A percentile compares a stretch with the other conserved stretches of the same genome.
Conservation (phyloP, 805 yeast species). For the Wickerhamomyces ciferrii region DNA sequence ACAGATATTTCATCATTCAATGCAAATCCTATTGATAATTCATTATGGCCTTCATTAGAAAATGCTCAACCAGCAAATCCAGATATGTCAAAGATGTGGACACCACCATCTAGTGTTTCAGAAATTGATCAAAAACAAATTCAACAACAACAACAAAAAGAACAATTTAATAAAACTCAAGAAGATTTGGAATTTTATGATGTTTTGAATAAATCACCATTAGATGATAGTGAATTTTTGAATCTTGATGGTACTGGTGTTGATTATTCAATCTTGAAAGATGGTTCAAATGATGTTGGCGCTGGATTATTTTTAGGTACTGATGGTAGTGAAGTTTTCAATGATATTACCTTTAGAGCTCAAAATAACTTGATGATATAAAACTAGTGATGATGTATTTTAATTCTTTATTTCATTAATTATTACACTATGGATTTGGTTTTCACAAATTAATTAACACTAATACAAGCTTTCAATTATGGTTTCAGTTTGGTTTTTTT, state of each 20-base stretch:
- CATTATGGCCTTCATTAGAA: conserved; percentile 15
- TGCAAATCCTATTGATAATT: conserved; percentile 6
- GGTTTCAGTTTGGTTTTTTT: no score
- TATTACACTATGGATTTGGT: no score
- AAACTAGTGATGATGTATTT: no score
- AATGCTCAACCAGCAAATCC: conserved; percentile 13
- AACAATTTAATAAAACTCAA: background rate
- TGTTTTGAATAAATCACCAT: conserved; percentile 14
- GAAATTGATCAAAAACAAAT: conserved; percentile 5
- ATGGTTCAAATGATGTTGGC: background rate
- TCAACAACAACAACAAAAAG: background rate
- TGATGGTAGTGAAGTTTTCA: background rate
- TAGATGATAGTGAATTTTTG: conserved; percentile 4
- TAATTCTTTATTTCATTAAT: no score
- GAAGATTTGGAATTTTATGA: conserved; percentile 6
- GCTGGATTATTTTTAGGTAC: background rate
- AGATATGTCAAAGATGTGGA: conserved; percentile 6
- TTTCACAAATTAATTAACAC: no score
- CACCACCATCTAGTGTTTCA: conserved; percentile 17
- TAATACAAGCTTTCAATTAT: no score
- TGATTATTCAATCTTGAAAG: background rate
- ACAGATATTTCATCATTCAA: conserved; percentile 2
- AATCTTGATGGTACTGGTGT: background rate
- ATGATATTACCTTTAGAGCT: background rate
- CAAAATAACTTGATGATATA: background rate